Evolutionary conservation across 257 asterid species (phyloP).

Genomic region (Nicotiana tomentosiformis): DNA sequence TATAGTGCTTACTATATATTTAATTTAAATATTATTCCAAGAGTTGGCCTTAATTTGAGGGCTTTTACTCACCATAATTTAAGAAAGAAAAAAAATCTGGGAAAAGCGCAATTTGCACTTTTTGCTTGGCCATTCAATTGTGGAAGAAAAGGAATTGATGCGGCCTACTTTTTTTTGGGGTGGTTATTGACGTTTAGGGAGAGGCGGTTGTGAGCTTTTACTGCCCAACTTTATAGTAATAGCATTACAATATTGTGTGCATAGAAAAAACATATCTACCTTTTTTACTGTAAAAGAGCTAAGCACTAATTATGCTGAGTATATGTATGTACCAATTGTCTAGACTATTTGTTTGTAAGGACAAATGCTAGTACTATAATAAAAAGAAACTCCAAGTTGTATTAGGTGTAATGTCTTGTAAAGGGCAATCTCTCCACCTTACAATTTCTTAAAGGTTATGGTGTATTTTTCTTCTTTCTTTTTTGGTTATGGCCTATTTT

Average conservation of each 20-base stretch:
- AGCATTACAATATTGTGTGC: conserved; percentile 4
- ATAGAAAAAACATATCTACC: not conserved
- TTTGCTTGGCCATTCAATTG: conserved; percentile 1
- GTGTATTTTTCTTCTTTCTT: not conserved
- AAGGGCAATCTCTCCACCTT: not conserved
- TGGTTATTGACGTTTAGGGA: not conserved
- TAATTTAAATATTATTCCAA: not conserved
- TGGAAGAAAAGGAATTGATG: not conserved
- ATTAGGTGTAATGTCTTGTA: not conserved
- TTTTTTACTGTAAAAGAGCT: not conserved
- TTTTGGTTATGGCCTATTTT: not conserved
- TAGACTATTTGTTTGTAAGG: conserved; percentile 5
- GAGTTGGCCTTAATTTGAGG: not conserved
- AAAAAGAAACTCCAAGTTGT: not conserved
- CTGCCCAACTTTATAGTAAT: not conserved
- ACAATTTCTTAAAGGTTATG: not conserved
- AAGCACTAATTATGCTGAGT: conserved; percentile 7
- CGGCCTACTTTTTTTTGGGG: not conserved
- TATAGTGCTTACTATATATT: not conserved
- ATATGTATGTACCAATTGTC: conserved; percentile 3
- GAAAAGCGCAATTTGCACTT: not conserved
- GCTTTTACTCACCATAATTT: not conserved
- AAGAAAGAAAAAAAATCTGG: not conserved
- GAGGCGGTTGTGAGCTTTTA: not conserved
- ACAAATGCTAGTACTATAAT: not conserved